These are phyloP conservation scores for Ganoderma meredithae DNA, from an alignment of 1,284 basidiomycete species.

Conservation along the genomic window DNA sequence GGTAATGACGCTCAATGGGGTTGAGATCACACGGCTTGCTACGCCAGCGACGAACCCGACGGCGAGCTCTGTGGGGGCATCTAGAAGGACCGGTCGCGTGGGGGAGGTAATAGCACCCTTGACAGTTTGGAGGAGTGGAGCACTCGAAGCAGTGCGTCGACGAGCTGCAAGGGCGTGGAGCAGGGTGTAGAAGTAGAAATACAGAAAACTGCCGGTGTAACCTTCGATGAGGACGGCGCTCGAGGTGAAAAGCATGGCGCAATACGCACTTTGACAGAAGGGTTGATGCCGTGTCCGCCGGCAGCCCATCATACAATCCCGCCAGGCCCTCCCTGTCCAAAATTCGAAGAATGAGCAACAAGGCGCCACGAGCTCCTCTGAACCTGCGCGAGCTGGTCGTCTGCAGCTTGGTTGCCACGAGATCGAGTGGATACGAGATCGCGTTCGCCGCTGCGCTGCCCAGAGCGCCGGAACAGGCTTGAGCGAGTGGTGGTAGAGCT, in stretches of 20 bases:
- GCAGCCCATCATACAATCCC: conserved; percentile 58
- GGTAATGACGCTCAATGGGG: conserved; percentile 60
- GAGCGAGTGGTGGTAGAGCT: conserved; percentile 60
- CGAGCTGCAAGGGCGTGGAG: conserved; percentile 40
- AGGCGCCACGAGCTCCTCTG: conserved; percentile 45
- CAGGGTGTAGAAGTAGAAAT: conserved; percentile 45
- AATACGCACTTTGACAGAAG: conserved; percentile 58
- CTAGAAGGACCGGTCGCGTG: conserved; percentile 34
- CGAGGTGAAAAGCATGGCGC: not conserved
- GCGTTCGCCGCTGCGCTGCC: conserved; percentile 61
- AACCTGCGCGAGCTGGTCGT: conserved; percentile 43
- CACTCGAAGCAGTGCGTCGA: conserved; percentile 19
- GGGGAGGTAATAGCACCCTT: conserved; percentile 23
- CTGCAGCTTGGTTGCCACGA: conserved; percentile 55
- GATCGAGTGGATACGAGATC: conserved; percentile 60
- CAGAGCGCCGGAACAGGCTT: conserved; percentile 62
- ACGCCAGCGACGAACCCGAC: conserved; percentile 63
- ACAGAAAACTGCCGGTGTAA: conserved; percentile 48
- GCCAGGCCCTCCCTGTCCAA: conserved; percentile 48
- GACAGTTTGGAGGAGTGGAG: conserved; percentile 21
- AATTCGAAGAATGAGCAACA: conserved; percentile 47
- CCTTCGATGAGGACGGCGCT: not conserved
- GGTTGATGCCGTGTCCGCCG: conserved; percentile 59
- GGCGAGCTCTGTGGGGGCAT: conserved; percentile 53
- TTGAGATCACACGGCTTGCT: conserved; percentile 59